Evolutionary conservation across 805 yeast species (phyloP), one percentile per base, ranked within the genome.

Genomic region (Kluyveromyces starmeri): DNA sequence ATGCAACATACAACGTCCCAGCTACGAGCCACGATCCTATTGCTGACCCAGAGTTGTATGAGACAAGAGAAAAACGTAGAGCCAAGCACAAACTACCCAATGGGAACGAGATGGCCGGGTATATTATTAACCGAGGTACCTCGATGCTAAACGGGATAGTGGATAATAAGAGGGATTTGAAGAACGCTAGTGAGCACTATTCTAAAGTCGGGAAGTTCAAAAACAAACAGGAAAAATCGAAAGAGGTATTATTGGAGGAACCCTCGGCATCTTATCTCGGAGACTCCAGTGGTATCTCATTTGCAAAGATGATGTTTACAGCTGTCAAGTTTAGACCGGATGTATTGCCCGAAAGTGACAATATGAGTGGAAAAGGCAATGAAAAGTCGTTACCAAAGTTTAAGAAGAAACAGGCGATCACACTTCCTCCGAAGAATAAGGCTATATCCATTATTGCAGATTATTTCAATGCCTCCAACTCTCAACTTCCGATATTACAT

Each of bases 401-500:
- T 45, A 47, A 33, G 37, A 44, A 11, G 39, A 44, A 45, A 20
- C 51, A 57, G 27, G 38, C 48, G 2, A 29, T 48, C 4, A 43
- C 40, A 34, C 60, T 88, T 15, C 92, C 94, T 1, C 69, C 82
- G 1, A 83, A 83, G 46, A 61, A 65, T 15, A 70, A 75, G 20
- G 95, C 96, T 0, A 75, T 80, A 47, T 64, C 67, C 33, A 67
- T 82, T 28, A 49, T 85, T 7, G 67, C 74, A 23, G 64, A 73
- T 2, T 85, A 70, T 53, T 88, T 88, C 50, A 73, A 81, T 14
- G 86, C 81, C 47, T 73, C 88, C 11, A 86, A 88, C 51, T 66
- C 94, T 2, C 95, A 85, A 53, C 55, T 83, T 18, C 96, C 96
- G 0, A 67, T 88, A 4, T 58, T 86, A 31, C 95, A 88, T 53